phyloP scores from a whole-genome alignment of 768 basidiomycete species.

The Pleurotus tuoliensis region DNA sequence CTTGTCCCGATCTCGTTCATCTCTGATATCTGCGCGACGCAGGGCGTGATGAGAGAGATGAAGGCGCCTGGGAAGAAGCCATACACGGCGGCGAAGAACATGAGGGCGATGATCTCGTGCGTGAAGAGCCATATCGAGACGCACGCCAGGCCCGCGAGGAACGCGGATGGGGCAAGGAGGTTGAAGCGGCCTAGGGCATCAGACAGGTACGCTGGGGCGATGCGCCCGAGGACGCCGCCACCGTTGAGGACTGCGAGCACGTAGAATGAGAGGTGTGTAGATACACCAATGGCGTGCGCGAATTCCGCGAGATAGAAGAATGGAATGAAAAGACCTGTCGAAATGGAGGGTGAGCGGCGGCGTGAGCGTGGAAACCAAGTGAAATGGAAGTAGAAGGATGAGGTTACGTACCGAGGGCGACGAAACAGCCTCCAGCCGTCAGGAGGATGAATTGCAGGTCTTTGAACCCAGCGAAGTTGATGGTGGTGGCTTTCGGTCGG shows the following conservation, averaged over 20 bases:
- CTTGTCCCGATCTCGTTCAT: constrained; percentile 54
- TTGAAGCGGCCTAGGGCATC: constrained; percentile 67
- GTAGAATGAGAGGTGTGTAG: constrained; percentile 41
- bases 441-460: constrained; percentile 54
- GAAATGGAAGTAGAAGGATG: neutral
- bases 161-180: constrained; percentile 57
- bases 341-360: neutral
- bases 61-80: constrained; percentile 69
- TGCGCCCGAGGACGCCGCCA: constrained; percentile 60
- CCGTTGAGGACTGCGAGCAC: constrained; percentile 68
- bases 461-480: constrained; percentile 25
- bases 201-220: constrained; percentile 60
- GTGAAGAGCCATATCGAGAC: constrained; percentile 56
- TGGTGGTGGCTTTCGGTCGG: constrained; percentile 20
- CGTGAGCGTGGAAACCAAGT: neutral
- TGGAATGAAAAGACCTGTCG: constrained; percentile 63
- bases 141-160: constrained; percentile 58
- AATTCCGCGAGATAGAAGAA: constrained; percentile 69
- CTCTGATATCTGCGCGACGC: constrained; percentile 64
- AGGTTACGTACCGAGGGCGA: constrained; percentile 50
- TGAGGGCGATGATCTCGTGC: constrained; percentile 33
- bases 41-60: constrained; percentile 64
- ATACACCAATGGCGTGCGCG: constrained; percentile 38
- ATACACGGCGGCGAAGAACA: constrained; percentile 51
- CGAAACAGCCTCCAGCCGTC: constrained; percentile 49